Conservation (phyloP, 257 asterid genomes). For the Cinchona pubescens region DNA sequence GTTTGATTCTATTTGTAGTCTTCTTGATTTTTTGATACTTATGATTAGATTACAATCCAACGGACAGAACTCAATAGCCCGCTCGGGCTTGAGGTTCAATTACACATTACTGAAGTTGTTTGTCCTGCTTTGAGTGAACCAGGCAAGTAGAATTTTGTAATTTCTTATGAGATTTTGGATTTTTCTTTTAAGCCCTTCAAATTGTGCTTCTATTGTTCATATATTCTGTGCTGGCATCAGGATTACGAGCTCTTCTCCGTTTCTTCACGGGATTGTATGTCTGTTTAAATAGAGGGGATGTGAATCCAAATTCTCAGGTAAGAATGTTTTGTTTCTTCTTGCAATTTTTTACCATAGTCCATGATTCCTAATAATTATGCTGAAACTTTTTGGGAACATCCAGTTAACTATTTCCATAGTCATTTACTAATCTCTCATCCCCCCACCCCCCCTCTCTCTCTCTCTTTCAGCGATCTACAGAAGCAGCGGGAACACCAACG, state of each 20-base stretch:
- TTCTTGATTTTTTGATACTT: conserved; percentile 17
- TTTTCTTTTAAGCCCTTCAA: conserved; percentile 13
- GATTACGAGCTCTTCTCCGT: conserved; percentile 96
- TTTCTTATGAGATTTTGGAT: not conserved
- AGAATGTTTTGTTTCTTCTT: conserved; percentile 8
- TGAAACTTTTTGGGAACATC: not conserved
- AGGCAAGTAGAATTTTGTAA: conserved; percentile 44
- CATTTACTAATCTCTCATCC: conserved; percentile 23
- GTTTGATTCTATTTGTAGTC: not conserved
- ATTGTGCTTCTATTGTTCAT: conserved; percentile 7
- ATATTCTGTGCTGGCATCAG: conserved; percentile 37
- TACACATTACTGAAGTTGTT: conserved; percentile 84
- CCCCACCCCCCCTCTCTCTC: conserved; percentile 35
- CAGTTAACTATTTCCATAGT: conserved; percentile 11
- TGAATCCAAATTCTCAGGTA: conserved; percentile 77
- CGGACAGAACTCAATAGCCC: conserved; percentile 86
- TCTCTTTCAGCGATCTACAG: conserved; percentile 62
- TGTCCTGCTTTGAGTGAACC: conserved; percentile 99
- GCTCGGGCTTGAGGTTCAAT: conserved; percentile 85
- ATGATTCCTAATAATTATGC: not conserved
- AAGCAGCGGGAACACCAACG: conserved; percentile 99
- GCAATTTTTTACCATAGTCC: not conserved
- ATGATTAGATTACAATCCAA: conserved; percentile 86
- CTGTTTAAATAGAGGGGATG: conserved; percentile 94
- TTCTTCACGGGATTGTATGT: conserved; percentile 85